phyloP scores from a whole-genome alignment of 257 asterid species.

The Craterostigma plantagineum region DNA sequence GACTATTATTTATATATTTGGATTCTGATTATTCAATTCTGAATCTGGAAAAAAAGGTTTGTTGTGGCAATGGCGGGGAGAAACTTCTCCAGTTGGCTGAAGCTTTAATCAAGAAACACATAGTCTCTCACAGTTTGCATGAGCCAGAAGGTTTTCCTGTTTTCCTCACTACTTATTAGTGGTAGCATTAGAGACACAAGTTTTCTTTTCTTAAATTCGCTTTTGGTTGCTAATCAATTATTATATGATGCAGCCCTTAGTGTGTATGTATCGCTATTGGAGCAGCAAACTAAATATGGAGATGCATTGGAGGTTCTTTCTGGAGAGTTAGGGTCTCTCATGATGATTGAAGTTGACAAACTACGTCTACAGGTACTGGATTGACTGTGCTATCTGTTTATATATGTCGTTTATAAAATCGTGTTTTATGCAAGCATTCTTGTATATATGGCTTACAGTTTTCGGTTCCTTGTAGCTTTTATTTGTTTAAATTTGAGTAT shows the following conservation, averaged over 20 bases:
- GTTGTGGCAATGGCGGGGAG: constrained; percentile 64
- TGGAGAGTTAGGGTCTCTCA: constrained; percentile 84
- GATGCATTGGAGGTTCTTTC: constrained; percentile 77
- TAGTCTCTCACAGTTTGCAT: constrained; percentile 74
- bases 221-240: constrained; percentile 4
- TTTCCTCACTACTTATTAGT: constrained; percentile 8
- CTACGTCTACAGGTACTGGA: constrained; percentile 75
- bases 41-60: constrained; percentile 38
- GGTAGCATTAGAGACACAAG: constrained; percentile 11
- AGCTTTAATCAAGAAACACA: constrained; percentile 91
- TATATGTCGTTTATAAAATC: too few relatives aligned
- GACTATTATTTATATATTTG: neutral
- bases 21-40: constrained; percentile 7
- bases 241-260: constrained; percentile 66
- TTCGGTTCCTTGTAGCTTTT: constrained; percentile 4
- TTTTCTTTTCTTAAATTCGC: constrained; percentile 16
- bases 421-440: too few relatives aligned
- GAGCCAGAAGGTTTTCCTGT: constrained; percentile 80
- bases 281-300: constrained; percentile 67
- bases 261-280: constrained; percentile 71
- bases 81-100: constrained; percentile 78
- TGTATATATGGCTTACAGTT: constrained; percentile 4
- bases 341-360: constrained; percentile 84
- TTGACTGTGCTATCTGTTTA: constrained; percentile 11
- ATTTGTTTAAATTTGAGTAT: constrained; percentile 25